Percentiles rank a stretch among this genome's conserved stretches.
These are phyloP conservation scores for Rhodotorula sp. DNA, from an alignment of 1,284 basidiomycete genomes.

Conservation along the genomic window DNA sequence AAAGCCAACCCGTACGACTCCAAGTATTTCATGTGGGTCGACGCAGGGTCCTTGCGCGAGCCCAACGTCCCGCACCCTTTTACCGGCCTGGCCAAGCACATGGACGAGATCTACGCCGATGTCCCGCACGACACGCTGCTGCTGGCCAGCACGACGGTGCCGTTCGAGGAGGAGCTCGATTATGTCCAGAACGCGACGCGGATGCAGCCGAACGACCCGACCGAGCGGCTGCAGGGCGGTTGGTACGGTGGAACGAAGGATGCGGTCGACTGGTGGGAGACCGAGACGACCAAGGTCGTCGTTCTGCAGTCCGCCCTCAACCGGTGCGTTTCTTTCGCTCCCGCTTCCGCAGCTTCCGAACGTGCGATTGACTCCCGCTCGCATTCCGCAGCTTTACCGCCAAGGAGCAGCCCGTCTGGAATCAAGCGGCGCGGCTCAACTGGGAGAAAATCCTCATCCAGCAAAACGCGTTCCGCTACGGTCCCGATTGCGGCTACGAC, in stretches of 20 bases:
- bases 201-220: slow-evolving; percentile 29
- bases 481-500: slow-evolving; percentile 34
- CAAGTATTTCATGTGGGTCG: slow-evolving; percentile 44
- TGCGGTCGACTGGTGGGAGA: slow-evolving; percentile 41
- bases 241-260: slow-evolving; percentile 41
- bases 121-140: slow-evolving; percentile 40
- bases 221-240: slow-evolving; percentile 41
- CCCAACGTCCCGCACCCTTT: slow-evolving; percentile 33
- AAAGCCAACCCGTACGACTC: slow-evolving; percentile 35
- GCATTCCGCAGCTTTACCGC: slow-evolving; percentile 29
- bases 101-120: slow-evolving; percentile 29
- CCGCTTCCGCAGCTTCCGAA: accelerated
- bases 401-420: slow-evolving; percentile 44
- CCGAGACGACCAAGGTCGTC: slow-evolving; percentile 37
- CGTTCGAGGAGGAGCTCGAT: slow-evolving; percentile 31
- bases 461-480: slow-evolving; percentile 31
- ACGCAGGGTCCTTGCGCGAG: slow-evolving; percentile 42
- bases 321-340: slow-evolving; percentile 4
- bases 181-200: slow-evolving; percentile 23
- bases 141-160: slow-evolving; percentile 29
- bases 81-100: slow-evolving; percentile 18
- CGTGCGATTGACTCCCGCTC: neutral
- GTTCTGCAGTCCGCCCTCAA: slow-evolving; percentile 35
- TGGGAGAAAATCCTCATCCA: slow-evolving; percentile 40
- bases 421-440: slow-evolving; percentile 40